phyloP scores from a whole-genome alignment of 306 rosid genomes.

The Luffa acutangula region DNA sequence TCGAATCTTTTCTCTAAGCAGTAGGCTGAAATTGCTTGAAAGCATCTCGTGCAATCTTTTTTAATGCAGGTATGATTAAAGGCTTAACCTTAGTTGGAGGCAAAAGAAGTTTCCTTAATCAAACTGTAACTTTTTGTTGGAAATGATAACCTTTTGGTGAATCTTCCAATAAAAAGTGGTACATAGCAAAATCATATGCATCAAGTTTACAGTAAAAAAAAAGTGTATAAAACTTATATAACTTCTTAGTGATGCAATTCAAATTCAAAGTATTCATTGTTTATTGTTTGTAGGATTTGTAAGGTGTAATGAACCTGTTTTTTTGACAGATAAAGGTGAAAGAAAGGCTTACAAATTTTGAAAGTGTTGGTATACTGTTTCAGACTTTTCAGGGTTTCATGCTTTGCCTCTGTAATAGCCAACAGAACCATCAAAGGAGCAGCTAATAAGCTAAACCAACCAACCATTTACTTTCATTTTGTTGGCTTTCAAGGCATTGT shows the following conservation, averaged over 20 bases:
- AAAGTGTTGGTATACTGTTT: neutral
- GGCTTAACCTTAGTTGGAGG: neutral
- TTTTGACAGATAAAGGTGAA: neutral
- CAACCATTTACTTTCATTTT: neutral
- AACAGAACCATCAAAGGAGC: neutral
- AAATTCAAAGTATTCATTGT: neutral
- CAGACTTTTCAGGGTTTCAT: neutral
- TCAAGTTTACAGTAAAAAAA: neutral
- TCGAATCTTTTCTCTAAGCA: neutral
- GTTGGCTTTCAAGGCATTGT: neutral
- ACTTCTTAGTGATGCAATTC: neutral
- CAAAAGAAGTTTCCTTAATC: neutral
- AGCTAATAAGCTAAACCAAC: neutral
- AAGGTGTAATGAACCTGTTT: neutral
- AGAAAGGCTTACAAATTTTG: neutral
- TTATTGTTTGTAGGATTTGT: neutral
- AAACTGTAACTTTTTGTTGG: neutral
- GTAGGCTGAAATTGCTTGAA: neutral
- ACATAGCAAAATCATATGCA: neutral
- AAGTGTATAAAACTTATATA: neutral
- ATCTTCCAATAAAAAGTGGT: neutral
- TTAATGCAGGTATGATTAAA: neutral
- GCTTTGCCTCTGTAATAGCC: neutral
- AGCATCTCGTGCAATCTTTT: neutral
- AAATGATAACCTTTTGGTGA: neutral